Conservation (phyloP, 1,139 yeast species). For the Pichia sp. region DNA sequence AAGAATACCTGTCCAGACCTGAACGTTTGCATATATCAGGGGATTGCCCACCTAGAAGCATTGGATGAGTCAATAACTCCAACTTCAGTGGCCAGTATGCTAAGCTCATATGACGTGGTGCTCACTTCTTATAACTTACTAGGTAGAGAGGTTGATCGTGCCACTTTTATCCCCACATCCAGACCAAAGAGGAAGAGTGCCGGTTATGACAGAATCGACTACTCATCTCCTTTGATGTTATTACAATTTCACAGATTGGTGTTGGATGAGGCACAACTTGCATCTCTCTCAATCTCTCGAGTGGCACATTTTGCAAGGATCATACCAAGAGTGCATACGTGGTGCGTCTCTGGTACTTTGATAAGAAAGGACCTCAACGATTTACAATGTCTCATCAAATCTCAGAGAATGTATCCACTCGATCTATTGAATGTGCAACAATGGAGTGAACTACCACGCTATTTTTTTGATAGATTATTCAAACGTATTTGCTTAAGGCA, state of each 20-base stretch:
- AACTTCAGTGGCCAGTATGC: constrained; percentile 30
- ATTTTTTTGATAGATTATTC: constrained; percentile 29
- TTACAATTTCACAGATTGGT: constrained; percentile 88
- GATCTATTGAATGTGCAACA: constrained; percentile 27
- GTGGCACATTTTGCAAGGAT: constrained; percentile 76
- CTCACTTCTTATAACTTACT: constrained; percentile 69
- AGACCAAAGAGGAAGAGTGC: constrained; percentile 43
- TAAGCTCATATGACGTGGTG: constrained; percentile 56
- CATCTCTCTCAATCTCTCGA: constrained; percentile 62
- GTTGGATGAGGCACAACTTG: constrained; percentile 93
- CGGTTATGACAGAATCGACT: constrained; percentile 34
- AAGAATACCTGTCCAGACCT: constrained; percentile 48
- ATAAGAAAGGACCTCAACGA: constrained; percentile 61
- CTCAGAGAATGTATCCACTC: constrained; percentile 64
- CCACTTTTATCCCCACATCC: constrained; percentile 56
- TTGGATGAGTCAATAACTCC: constrained; percentile 30
- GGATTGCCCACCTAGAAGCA: constrained; percentile 37
- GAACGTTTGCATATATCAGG: constrained; percentile 56
- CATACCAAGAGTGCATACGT: constrained; percentile 79
- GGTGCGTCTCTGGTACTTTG: constrained; percentile 98
- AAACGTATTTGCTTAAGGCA: constrained; percentile 57
- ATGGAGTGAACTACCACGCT: constrained; percentile 18
- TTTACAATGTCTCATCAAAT: constrained; percentile 61
- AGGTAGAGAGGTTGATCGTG: constrained; percentile 73
- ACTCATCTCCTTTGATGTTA: constrained; percentile 75